A percentile compares a stretch with the other conserved stretches of the same genome.
phyloP scores from a whole-genome alignment of 2,329 filamentous ascomycete genomes.

The Ilyonectria robusta region DNA sequence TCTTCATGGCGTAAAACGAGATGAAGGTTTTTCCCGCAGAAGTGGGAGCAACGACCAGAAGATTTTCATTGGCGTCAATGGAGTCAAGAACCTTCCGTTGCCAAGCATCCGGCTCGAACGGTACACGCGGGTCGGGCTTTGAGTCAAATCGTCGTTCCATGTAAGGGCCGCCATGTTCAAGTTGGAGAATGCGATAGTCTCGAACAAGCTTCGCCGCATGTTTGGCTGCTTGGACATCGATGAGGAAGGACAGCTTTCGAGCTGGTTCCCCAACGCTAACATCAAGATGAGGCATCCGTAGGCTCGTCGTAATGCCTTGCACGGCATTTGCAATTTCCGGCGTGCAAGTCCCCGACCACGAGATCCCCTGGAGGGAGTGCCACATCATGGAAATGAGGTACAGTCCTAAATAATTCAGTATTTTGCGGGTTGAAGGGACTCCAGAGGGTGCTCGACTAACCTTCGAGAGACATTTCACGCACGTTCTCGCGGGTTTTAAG shows the following conservation, averaged over 20 bases:
- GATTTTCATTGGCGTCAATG: slow-evolving; percentile 77
- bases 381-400: slow-evolving; percentile 46
- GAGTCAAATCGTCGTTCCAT: slow-evolving; percentile 83
- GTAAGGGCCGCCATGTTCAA: slow-evolving; percentile 79
- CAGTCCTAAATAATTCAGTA: slow-evolving; percentile 27
- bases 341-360: slow-evolving; percentile 29
- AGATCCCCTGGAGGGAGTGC: slow-evolving; percentile 40
- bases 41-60: slow-evolving; percentile 84
- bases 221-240: background rate
- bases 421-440: background rate
- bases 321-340: slow-evolving; percentile 28
- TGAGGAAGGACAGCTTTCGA: slow-evolving; percentile 28
- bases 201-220: slow-evolving; percentile 2
- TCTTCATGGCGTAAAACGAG: slow-evolving; percentile 87
- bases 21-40: slow-evolving; percentile 89
- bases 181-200: slow-evolving; percentile 67
- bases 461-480: slow-evolving; percentile 11
- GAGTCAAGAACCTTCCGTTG: slow-evolving; percentile 81
- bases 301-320: slow-evolving; percentile 23
- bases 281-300: slow-evolving; percentile 24
- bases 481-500: slow-evolving; percentile 7
- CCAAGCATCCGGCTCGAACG: slow-evolving; percentile 83
- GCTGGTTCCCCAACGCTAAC: slow-evolving; percentile 11
- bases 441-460: background rate
- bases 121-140: slow-evolving; percentile 75